Percentiles rank a stretch among this genome's conserved stretches.
Evolutionary conservation across 2,329 filamentous ascomycete species (phyloP).

Genomic region (Neopestalotiopsis sp.): DNA sequence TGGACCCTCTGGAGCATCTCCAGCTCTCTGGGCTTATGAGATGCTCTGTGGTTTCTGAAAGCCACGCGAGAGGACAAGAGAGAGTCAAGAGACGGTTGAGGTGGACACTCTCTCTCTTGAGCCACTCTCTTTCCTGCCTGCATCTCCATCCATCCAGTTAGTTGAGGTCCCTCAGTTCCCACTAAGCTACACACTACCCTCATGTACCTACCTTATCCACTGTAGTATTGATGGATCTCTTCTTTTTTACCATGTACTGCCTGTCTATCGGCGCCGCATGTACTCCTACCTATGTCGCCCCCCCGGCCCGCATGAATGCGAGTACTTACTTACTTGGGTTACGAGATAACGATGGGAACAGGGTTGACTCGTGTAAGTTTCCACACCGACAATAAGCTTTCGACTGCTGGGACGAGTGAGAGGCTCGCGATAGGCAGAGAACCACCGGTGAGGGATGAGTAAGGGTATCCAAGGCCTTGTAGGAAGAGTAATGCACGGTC

Average conservation of each 20-base stretch:
- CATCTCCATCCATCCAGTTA: neutral
- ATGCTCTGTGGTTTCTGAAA: neutral
- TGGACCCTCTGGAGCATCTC: neutral
- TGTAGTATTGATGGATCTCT: neutral
- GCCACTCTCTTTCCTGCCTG: neutral
- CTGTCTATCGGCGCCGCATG: neutral
- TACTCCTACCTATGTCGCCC: neutral
- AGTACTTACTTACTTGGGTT: slow-evolving; percentile 8
- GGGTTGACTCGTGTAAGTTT: slow-evolving; percentile 19
- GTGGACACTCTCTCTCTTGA: neutral
- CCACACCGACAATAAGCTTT: slow-evolving; percentile 19
- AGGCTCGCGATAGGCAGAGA: slow-evolving; percentile 4
- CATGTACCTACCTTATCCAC: neutral
- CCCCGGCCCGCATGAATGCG: slow-evolving; percentile 1
- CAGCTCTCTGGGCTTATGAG: neutral
- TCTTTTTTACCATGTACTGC: neutral
- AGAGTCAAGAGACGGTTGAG: neutral
- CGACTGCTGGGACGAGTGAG: slow-evolving; percentile 15
- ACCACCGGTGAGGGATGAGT: slow-evolving; percentile 7
- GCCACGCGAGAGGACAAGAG: neutral
- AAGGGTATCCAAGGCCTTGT: neutral
- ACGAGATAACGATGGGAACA: slow-evolving; percentile 17
- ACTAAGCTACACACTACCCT: too few species aligned
- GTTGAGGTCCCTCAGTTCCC: neutral
- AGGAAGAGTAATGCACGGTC: neutral